Conservation (phyloP, 192 early-diverging fungal species). For the Rhizoclosmatium globosum region DNA sequence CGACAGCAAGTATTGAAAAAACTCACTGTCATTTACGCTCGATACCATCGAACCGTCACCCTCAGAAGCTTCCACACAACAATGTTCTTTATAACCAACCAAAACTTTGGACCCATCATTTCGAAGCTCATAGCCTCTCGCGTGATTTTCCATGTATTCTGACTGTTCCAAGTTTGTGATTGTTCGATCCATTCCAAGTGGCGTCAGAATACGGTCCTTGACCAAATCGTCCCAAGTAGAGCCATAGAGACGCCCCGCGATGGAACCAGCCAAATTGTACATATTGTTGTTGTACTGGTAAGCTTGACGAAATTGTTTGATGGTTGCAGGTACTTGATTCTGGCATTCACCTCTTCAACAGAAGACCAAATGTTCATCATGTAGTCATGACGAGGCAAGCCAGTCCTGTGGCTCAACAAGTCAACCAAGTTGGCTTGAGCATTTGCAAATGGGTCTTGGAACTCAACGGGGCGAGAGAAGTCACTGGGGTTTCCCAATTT, state of each 20-base stretch:
- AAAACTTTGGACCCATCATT: background rate
- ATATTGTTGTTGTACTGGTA: constrained; percentile 36
- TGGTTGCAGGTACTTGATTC: background rate
- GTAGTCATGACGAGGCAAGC: constrained; percentile 10
- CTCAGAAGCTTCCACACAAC: background rate
- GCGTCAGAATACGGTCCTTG: constrained; percentile 6
- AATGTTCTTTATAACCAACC: background rate
- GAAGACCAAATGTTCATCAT: background rate
- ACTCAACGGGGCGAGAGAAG: background rate
- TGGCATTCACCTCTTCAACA: background rate
- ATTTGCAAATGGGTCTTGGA: constrained; percentile 13
- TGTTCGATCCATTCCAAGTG: constrained; percentile 23
- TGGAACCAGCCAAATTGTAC: constrained; percentile 26
- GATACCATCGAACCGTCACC: constrained; percentile 19
- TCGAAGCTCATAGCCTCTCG: background rate
- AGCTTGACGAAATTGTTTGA: constrained; percentile 19
- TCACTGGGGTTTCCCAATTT: background rate
- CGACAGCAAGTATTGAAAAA: background rate
- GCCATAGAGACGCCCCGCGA: background rate
- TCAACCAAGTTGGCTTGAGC: constrained; percentile 13
- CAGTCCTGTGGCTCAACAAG: constrained; percentile 12
- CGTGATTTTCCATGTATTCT: background rate
- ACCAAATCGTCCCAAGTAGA: constrained; percentile 15
- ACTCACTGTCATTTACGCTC: constrained; percentile 7
- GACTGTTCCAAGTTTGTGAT: background rate